Evolutionary conservation across 257 asterid genomes (phyloP).

Genomic region (Eucommia ulmoides): DNA sequence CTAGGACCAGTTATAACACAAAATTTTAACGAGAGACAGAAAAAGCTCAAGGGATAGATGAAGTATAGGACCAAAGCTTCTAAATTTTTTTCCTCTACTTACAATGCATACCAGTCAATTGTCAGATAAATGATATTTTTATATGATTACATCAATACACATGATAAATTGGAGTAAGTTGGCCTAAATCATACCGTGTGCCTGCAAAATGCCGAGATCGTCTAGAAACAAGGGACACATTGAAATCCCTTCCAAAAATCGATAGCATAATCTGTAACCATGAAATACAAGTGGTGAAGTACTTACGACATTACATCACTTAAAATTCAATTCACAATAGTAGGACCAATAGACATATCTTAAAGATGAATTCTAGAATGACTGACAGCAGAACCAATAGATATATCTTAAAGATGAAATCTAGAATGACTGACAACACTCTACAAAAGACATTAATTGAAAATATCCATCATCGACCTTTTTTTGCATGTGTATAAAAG

Average conservation of each 20-base stretch:
- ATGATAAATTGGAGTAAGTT: constrained; percentile 3
- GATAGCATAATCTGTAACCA: constrained; percentile 66
- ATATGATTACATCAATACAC: no score
- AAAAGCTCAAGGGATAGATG: not conserved
- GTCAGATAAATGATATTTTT: constrained; percentile 7
- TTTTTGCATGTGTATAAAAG: no score
- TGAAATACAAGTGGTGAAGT: constrained; percentile 2
- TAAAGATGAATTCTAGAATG: no score
- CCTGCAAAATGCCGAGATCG: constrained; percentile 99
- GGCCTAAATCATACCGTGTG: constrained; percentile 57
- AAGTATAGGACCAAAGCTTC: not conserved
- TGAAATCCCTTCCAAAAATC: constrained; percentile 90
- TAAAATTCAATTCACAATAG: not conserved
- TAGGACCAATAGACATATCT: not conserved
- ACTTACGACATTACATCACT: not conserved
- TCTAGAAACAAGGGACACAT: constrained; percentile 76
- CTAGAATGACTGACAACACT: no score
- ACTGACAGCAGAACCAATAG: no score
- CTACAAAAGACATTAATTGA: no score
- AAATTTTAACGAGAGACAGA: no score
- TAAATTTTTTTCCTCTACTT: not conserved
- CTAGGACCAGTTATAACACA: no score
- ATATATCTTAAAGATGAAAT: no score
- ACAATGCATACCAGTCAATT: not conserved
- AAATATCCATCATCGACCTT: no score